A percentile compares a stretch with the other conserved stretches of the same genome.
These are phyloP conservation scores for Diplodia scrobiculata DNA, from an alignment of 2,329 filamentous ascomycete species.

Conservation along the genomic window DNA sequence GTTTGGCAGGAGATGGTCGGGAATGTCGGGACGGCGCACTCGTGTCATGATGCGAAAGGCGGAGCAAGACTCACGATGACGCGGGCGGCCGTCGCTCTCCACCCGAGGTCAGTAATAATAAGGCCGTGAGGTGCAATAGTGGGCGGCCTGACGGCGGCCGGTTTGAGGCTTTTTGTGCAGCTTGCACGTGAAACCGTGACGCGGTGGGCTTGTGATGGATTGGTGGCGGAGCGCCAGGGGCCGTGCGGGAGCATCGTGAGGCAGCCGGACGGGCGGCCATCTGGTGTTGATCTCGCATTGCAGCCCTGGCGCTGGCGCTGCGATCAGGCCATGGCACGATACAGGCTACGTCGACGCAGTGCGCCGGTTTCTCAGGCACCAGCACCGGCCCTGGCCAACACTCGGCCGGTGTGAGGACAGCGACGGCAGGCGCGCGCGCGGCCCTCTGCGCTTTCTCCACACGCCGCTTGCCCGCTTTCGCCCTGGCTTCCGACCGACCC, in stretches of 20 bases:
- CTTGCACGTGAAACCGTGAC: slow-evolving; percentile 3
- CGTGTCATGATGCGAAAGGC: slow-evolving; percentile 12
- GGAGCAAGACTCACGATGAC: neutral
- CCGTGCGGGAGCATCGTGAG: neutral
- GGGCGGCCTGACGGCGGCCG: slow-evolving; percentile 18
- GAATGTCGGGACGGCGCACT: slow-evolving; percentile 2
- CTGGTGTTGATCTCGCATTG: neutral
- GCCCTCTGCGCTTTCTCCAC: slow-evolving; percentile 22
- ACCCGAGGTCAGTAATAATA: slow-evolving; percentile 5
- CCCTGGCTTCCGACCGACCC: slow-evolving; percentile 23
- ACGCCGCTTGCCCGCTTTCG: slow-evolving; percentile 12
- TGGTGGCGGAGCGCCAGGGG: slow-evolving; percentile 12
- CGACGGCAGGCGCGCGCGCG: neutral
- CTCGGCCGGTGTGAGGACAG: slow-evolving; percentile 4
- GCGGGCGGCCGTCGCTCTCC: neutral
- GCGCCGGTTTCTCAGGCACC: neutral
- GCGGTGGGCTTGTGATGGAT: slow-evolving; percentile 1
- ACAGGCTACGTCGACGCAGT: neutral
- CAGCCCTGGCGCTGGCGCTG: neutral
- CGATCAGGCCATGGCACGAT: neutral
- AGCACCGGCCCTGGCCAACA: neutral
- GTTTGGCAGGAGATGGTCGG: slow-evolving; percentile 1
- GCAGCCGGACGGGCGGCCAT: neutral
- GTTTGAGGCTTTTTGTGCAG: slow-evolving; percentile 14
- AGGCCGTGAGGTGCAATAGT: slow-evolving; percentile 3